These are phyloP conservation scores for Senna siamea DNA, from an alignment of 306 rosid genomes.

Conservation along the genomic window DNA sequence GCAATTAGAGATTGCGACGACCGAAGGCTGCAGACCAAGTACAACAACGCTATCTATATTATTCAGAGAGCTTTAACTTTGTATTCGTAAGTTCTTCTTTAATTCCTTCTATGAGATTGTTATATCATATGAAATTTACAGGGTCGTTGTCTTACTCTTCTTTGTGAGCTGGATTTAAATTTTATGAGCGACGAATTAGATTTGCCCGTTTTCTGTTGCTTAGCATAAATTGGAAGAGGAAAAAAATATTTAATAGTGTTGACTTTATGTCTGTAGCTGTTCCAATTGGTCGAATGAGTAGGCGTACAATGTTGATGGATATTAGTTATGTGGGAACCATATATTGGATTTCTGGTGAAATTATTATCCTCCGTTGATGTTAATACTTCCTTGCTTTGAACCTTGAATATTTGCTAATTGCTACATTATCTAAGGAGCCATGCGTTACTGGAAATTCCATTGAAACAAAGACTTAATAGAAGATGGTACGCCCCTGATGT, in stretches of 20 bases:
- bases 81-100: conserved; percentile 63
- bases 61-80: conserved; percentile 70
- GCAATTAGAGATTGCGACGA: conserved; percentile 64
- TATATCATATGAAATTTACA: background rate
- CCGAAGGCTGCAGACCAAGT: conserved; percentile 75
- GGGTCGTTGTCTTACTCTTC: conserved; percentile 10
- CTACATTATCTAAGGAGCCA: background rate
- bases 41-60: conserved; percentile 65
- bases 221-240: background rate
- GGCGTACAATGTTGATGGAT: background rate
- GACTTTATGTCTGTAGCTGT: background rate
- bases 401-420: background rate
- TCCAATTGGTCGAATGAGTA: background rate
- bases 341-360: background rate
- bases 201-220: conserved; percentile 5
- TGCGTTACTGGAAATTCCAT: background rate
- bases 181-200: conserved; percentile 11
- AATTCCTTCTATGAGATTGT: conserved; percentile 3
- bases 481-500: background rate
- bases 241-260: background rate
- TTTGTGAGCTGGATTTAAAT: conserved; percentile 27
- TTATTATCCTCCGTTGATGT: background rate
- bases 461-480: background rate
- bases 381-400: background rate
- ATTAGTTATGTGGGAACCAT: background rate